Percentiles rank a stretch among this genome's conserved stretches.
These are phyloP conservation scores for Flammula alnicola DNA, from an alignment of 1,284 basidiomycete species.

Conservation along the genomic window DNA sequence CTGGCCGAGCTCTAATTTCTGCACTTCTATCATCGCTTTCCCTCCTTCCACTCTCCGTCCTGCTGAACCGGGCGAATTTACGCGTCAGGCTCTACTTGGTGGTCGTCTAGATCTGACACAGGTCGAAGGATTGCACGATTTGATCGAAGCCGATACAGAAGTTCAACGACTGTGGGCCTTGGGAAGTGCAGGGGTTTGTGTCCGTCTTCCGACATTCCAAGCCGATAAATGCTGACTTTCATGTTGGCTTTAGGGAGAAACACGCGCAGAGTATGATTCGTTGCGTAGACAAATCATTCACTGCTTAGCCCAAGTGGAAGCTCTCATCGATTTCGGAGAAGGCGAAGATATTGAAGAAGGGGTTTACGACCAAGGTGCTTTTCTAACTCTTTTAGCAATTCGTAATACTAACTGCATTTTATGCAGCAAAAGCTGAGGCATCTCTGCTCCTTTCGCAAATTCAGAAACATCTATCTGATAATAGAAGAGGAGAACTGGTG, in stretches of 20 bases:
- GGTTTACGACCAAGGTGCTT: conserved; percentile 64
- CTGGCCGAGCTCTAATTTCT: conserved; percentile 79
- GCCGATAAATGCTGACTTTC: conserved; percentile 28
- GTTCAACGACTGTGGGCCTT: conserved; percentile 78
- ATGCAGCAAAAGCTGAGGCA: conserved; percentile 53
- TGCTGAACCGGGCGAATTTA: conserved; percentile 88
- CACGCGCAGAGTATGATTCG: conserved; percentile 72
- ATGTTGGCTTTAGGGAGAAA: conserved; percentile 65
- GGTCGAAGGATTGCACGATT: conserved; percentile 83
- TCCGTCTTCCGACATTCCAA: neutral
- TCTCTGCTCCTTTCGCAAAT: conserved; percentile 54
- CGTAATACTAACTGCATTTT: neutral
- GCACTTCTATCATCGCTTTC: conserved; percentile 71
- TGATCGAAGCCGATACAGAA: conserved; percentile 87
- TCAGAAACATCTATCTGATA: conserved; percentile 62
- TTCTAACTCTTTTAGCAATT: neutral
- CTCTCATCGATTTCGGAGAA: conserved; percentile 90
- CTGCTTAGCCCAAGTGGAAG: conserved; percentile 80
- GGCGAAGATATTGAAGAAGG: conserved; percentile 86
- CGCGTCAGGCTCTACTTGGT: conserved; percentile 77
- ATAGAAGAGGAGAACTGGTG: conserved; percentile 79
- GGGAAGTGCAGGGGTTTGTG: conserved; percentile 61
- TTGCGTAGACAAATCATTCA: conserved; percentile 69
- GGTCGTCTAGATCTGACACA: conserved; percentile 84
- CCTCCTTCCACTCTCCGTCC: conserved; percentile 63